These are phyloP conservation scores for Orbilia oligospora DNA, from an alignment of 2,329 filamentous ascomycete species.

Conservation along the genomic window DNA sequence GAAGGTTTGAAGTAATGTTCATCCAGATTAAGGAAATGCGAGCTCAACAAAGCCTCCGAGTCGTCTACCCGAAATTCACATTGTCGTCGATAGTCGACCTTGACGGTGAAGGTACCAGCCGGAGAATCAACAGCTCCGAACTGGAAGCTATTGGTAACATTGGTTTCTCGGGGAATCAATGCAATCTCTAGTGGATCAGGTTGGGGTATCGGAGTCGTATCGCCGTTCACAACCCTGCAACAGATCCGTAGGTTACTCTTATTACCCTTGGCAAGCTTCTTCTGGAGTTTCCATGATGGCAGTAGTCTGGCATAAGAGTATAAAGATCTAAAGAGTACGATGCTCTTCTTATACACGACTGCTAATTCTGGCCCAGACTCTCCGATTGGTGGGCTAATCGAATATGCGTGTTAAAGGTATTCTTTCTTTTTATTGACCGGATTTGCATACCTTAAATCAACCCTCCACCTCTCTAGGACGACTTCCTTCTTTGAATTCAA, in stretches of 20 bases:
- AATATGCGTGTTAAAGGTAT: slow-evolving; percentile 10
- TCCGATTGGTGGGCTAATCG: slow-evolving; percentile 38
- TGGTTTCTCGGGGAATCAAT: slow-evolving; percentile 75
- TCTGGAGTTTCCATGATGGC: slow-evolving; percentile 87
- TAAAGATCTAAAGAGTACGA: slow-evolving; percentile 91
- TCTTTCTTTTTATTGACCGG: not conserved
- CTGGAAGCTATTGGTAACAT: slow-evolving; percentile 80
- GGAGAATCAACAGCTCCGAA: slow-evolving; percentile 90
- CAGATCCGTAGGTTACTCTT: slow-evolving; percentile 78
- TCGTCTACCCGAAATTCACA: slow-evolving; percentile 94
- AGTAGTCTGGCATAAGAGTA: slow-evolving; percentile 85
- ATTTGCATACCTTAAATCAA: slow-evolving; percentile 79
- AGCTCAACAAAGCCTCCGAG: slow-evolving; percentile 89
- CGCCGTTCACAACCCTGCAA: slow-evolving; percentile 81
- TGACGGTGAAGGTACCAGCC: slow-evolving; percentile 84
- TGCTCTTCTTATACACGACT: slow-evolving; percentile 96
- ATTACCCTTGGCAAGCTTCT: slow-evolving; percentile 78
- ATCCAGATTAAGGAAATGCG: slow-evolving; percentile 91
- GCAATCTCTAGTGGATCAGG: slow-evolving; percentile 80
- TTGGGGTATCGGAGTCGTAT: slow-evolving; percentile 70
- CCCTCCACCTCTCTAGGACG: slow-evolving; percentile 89
- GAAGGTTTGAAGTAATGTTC: slow-evolving; percentile 89
- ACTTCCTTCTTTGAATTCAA: slow-evolving; percentile 76
- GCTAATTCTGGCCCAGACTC: slow-evolving; percentile 74
- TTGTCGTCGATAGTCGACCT: slow-evolving; percentile 86